Conservation (phyloP, 2,329 filamentous ascomycete genomes). For the Sarocladium strictum region DNA sequence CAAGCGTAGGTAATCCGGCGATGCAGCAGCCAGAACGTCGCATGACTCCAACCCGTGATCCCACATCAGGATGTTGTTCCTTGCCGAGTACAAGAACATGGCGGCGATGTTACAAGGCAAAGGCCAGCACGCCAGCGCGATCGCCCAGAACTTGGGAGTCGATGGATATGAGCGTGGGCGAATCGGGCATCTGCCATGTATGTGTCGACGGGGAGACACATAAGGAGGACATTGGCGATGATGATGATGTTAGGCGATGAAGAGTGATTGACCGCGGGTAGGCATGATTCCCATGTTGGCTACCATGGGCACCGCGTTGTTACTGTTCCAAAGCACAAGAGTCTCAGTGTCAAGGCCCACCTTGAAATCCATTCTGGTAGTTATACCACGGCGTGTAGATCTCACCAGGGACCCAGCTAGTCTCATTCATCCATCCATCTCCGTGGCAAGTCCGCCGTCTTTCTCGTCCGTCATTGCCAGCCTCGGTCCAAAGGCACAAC, state of each 20-base stretch:
- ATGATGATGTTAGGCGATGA: slow-evolving; percentile 27
- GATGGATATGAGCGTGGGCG: slow-evolving; percentile 49
- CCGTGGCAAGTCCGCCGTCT: slow-evolving; percentile 17
- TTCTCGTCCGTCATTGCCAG: slow-evolving; percentile 18
- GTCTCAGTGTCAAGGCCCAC: no score
- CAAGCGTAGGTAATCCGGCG: slow-evolving; percentile 54
- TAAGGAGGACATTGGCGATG: slow-evolving; percentile 27
- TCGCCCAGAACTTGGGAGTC: slow-evolving; percentile 46
- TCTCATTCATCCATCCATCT: slow-evolving; percentile 22
- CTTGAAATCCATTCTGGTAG: slow-evolving; percentile 44
- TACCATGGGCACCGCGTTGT: slow-evolving; percentile 25
- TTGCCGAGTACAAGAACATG: slow-evolving; percentile 26
- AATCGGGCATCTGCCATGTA: slow-evolving; percentile 48
- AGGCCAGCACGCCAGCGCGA: slow-evolving; percentile 26
- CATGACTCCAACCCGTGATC: slow-evolving; percentile 30
- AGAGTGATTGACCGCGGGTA: slow-evolving; percentile 28
- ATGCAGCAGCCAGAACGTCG: slow-evolving; percentile 30
- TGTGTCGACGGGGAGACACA: slow-evolving; percentile 8
- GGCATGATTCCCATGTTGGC: slow-evolving; percentile 20
- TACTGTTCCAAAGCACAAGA: slow-evolving; percentile 29
- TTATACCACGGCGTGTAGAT: slow-evolving; percentile 39
- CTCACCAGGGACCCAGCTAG: slow-evolving; percentile 22
- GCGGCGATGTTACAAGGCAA: slow-evolving; percentile 27
- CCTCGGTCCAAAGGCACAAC: slow-evolving; percentile 22
- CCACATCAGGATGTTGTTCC: slow-evolving; percentile 29